phyloP scores from a whole-genome alignment of 805 yeast species.

The Candida hungchunana region DNA sequence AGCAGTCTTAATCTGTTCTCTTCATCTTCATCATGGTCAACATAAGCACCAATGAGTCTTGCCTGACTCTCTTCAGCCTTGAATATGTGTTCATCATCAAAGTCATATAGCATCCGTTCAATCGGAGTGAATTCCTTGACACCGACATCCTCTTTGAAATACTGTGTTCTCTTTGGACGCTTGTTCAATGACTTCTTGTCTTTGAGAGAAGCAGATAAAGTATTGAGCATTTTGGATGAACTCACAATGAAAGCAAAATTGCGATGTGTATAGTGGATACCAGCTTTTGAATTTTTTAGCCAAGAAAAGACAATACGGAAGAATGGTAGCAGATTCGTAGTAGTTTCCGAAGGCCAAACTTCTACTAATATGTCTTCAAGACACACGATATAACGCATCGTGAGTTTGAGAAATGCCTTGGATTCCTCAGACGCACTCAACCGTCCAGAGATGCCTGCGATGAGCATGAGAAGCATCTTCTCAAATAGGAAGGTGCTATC shows the following conservation, averaged over 20 bases:
- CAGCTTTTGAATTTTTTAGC: slow-evolving; percentile 48
- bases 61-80: slow-evolving; percentile 12
- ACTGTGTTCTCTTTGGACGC: slow-evolving; percentile 46
- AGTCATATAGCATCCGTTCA: slow-evolving; percentile 52
- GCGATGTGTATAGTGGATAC: slow-evolving; percentile 33
- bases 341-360: slow-evolving; percentile 24
- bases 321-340: slow-evolving; percentile 30
- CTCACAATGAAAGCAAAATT: slow-evolving; percentile 29
- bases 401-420: slow-evolving; percentile 33
- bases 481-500: slow-evolving; percentile 18
- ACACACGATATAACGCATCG: slow-evolving; percentile 36
- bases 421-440: slow-evolving; percentile 9
- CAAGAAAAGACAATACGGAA: slow-evolving; percentile 53
- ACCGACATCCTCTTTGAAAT: slow-evolving; percentile 61
- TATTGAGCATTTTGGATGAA: slow-evolving; percentile 30
- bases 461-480: slow-evolving; percentile 34
- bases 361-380: slow-evolving; percentile 31
- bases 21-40: slow-evolving; percentile 25
- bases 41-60: slow-evolving; percentile 22
- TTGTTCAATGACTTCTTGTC: slow-evolving; percentile 14
- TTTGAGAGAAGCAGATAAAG: slow-evolving; percentile 17
- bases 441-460: slow-evolving; percentile 38
- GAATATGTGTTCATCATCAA: slow-evolving; percentile 41
- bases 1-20: slow-evolving; percentile 32
- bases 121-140: slow-evolving; percentile 58